Evolutionary conservation across 345 rosid species (phyloP).

Genomic region (Hypericum androsaemum): DNA sequence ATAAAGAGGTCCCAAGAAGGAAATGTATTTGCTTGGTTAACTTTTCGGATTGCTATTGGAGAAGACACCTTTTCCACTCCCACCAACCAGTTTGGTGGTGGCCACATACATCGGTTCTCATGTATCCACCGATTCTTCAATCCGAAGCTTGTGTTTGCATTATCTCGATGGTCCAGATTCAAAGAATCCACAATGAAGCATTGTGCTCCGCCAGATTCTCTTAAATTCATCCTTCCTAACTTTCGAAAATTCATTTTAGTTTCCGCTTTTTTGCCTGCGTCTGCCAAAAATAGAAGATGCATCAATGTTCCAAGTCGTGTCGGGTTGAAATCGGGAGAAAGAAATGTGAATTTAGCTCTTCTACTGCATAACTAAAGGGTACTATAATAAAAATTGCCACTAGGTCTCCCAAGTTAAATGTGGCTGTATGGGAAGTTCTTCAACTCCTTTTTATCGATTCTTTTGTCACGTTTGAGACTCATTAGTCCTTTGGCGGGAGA

Average conservation of each 20-base stretch:
- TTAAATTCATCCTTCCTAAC: slow-evolving; percentile 11
- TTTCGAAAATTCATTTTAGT: slow-evolving; percentile 13
- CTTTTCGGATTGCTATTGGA: slow-evolving; percentile 35
- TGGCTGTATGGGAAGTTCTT: slow-evolving; percentile 12
- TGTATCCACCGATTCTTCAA: slow-evolving; percentile 23
- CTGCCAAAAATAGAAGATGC: slow-evolving; percentile 42
- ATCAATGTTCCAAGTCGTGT: slow-evolving; percentile 29
- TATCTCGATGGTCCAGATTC: slow-evolving; percentile 14
- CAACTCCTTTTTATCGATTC: slow-evolving; percentile 35
- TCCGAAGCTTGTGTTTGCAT: slow-evolving; percentile 19
- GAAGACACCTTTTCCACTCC: slow-evolving; percentile 35
- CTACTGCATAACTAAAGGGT: slow-evolving; percentile 40
- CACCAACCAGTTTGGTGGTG: slow-evolving; percentile 29
- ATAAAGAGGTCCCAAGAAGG: slow-evolving; percentile 29
- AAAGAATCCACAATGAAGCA: slow-evolving; percentile 33
- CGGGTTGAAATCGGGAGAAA: slow-evolving; percentile 38
- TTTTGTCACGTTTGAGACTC: slow-evolving; percentile 29
- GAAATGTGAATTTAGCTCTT: slow-evolving; percentile 51
- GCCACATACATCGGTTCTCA: slow-evolving; percentile 22
- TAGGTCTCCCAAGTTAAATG: slow-evolving; percentile 37
- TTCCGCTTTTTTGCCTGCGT: slow-evolving; percentile 10
- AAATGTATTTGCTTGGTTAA: slow-evolving; percentile 22
- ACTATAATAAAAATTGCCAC: slow-evolving; percentile 33
- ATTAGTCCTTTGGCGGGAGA: slow-evolving; percentile 2
- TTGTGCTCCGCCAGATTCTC: slow-evolving; percentile 36